Evolutionary conservation across 2,329 filamentous ascomycete species (phyloP).

Genomic region (Trichophyton benhamiae): DNA sequence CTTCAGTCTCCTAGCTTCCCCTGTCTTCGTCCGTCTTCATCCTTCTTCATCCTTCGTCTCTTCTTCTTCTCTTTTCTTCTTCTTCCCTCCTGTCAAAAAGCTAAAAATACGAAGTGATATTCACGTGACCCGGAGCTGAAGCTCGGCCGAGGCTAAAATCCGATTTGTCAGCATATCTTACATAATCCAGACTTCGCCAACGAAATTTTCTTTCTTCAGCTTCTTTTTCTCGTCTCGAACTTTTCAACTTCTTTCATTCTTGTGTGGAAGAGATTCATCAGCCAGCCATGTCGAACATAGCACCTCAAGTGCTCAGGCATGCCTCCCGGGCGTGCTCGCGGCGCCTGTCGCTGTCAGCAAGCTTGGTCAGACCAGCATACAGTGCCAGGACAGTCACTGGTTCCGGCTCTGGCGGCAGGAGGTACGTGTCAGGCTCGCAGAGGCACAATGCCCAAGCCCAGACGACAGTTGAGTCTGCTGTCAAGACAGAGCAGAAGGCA

Average conservation of each 20-base stretch:
- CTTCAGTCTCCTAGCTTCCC: neutral
- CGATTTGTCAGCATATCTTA: neutral
- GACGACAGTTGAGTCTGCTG: constrained; percentile 68
- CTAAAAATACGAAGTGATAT: neutral
- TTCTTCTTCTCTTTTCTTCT: neutral
- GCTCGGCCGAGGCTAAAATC: neutral
- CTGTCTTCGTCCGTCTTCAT: neutral
- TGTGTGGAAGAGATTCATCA: neutral
- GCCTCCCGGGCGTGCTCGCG: constrained; percentile 50
- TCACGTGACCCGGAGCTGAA: neutral
- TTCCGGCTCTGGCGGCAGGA: constrained; percentile 25
- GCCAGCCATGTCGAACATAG: constrained; percentile 48
- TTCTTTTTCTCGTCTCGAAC: neutral
- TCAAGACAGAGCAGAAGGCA: constrained; percentile 73
- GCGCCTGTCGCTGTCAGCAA: constrained; percentile 33
- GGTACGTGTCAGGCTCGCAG: constrained; percentile 69
- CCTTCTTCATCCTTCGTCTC: neutral
- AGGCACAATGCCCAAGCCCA: constrained; percentile 57
- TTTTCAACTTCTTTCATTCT: neutral
- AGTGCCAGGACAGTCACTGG: constrained; percentile 21
- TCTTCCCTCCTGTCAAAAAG: neutral
- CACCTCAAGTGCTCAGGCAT: constrained; percentile 62
- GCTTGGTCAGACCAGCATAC: constrained; percentile 25
- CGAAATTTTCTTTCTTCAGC: neutral
- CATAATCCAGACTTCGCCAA: neutral